Conservation (phyloP, 495 filamentous ascomycete genomes). For the Tirmania nivea region DNA sequence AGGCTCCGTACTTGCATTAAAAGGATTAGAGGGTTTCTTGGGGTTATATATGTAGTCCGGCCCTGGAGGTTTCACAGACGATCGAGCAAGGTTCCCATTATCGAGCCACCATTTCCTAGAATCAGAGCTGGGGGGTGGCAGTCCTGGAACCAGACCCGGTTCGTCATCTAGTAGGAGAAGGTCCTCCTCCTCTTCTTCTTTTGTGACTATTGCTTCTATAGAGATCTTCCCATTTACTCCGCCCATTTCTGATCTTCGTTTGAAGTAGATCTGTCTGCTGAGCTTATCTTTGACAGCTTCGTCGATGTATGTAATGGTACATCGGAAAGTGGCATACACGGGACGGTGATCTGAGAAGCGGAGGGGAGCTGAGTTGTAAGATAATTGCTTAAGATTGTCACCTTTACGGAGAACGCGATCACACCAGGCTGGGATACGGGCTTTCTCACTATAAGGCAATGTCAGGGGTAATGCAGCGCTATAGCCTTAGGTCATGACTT, state of each 20-base stretch:
- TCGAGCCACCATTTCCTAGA: constrained; percentile 87
- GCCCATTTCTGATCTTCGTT: constrained; percentile 38
- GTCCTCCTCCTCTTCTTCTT: constrained; percentile 36
- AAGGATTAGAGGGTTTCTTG: constrained; percentile 61
- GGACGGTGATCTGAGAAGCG: constrained; percentile 85
- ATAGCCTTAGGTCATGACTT: constrained; percentile 18
- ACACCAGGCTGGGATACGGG: constrained; percentile 89
- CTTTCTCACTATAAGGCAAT: constrained; percentile 45
- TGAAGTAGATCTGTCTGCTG: constrained; percentile 46
- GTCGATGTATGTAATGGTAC: constrained; percentile 56
- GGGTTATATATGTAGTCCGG: constrained; percentile 42
- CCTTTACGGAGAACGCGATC: constrained; percentile 82
- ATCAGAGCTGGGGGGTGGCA: constrained; percentile 82
- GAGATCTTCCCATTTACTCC: constrained; percentile 15
- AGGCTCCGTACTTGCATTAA: constrained; percentile 39
- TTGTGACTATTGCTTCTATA: constrained; percentile 12
- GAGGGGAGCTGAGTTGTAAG: constrained; percentile 48
- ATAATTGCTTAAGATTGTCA: constrained; percentile 52
- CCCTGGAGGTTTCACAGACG: constrained; percentile 41
- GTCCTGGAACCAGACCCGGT: constrained; percentile 21
- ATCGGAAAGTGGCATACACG: constrained; percentile 74
- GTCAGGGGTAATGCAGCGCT: background rate
- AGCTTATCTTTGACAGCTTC: constrained; percentile 48
- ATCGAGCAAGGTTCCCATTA: constrained; percentile 56
- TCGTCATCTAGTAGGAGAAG: constrained; percentile 55